A percentile compares a stretch with the other conserved stretches of the same genome.
These are phyloP conservation scores for Schoenoplectus tabernaemontani DNA, from an alignment of 202 grass and related monocot genomes.

Conservation along the genomic window DNA sequence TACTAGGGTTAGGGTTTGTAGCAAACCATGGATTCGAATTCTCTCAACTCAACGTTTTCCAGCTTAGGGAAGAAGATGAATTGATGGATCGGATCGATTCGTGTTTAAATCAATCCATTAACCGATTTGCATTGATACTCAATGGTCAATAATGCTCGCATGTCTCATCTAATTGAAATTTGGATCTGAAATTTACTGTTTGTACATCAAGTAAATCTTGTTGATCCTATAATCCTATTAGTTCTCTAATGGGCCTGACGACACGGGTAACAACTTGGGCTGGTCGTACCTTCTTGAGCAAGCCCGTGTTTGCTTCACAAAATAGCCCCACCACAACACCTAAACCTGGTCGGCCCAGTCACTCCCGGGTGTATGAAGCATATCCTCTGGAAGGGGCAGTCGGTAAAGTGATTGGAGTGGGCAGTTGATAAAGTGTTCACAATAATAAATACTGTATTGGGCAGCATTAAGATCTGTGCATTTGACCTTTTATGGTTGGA, in stretches of 20 bases:
- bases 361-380: too few relatives aligned
- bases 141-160: too few relatives aligned
- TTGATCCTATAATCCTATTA: neutral
- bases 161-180: neutral
- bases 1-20: conserved; percentile 51
- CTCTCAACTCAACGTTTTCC: neutral
- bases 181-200: neutral
- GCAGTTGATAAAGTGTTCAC: too few relatives aligned
- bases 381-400: too few relatives aligned
- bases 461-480: too few relatives aligned
- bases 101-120: neutral
- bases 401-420: too few relatives aligned
- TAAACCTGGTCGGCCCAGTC: neutral
- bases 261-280: neutral
- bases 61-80: neutral
- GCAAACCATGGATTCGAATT: conserved; percentile 1
- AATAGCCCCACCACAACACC: too few relatives aligned
- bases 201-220: neutral
- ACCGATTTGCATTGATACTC: neutral
- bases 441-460: too few relatives aligned
- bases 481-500: too few relatives aligned
- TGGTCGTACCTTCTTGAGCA: neutral
- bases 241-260: neutral
- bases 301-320: too few relatives aligned
- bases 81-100: neutral